Conservation (phyloP, 2,329 filamentous ascomycete species). For the Penicillium sp. region DNA sequence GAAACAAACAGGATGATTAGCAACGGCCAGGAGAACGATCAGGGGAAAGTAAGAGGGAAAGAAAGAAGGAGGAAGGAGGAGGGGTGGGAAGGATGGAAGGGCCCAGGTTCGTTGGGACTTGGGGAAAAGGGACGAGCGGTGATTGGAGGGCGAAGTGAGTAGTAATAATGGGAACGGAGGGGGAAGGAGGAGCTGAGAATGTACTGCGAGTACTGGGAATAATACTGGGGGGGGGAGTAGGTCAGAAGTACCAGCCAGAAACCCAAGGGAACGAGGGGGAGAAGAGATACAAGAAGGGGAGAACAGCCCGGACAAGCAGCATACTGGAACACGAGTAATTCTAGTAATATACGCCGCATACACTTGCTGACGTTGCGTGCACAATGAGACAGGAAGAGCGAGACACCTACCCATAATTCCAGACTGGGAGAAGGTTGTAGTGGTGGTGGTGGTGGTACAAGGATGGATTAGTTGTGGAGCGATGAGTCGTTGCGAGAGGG, state of each 20-base stretch:
- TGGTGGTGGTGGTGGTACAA: not conserved
- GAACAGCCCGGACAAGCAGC: too few species aligned
- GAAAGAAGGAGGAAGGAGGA: constrained; percentile 14
- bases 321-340: not conserved
- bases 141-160: constrained; percentile 9
- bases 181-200: not conserved
- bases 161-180: constrained; percentile 17
- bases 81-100: constrained; percentile 13
- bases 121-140: constrained; percentile 8
- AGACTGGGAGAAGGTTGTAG: too few species aligned
- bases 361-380: not conserved
- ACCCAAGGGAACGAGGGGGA: too few species aligned
- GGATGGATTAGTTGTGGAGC: not conserved
- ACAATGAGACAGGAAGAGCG: not conserved
- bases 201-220: not conserved
- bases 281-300: too few species aligned
- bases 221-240: too few species aligned
- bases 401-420: constrained; percentile 1
- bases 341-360: constrained; percentile 1
- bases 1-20: constrained; percentile 20
- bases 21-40: not conserved
- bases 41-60: constrained; percentile 13
- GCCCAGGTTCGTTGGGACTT: constrained; percentile 9
- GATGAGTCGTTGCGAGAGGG: not conserved
- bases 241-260: too few species aligned